A percentile compares a stretch with the other conserved stretches of the same genome.
phyloP scores from a whole-genome alignment of 805 yeast species.

The Candida ortonii region DNA sequence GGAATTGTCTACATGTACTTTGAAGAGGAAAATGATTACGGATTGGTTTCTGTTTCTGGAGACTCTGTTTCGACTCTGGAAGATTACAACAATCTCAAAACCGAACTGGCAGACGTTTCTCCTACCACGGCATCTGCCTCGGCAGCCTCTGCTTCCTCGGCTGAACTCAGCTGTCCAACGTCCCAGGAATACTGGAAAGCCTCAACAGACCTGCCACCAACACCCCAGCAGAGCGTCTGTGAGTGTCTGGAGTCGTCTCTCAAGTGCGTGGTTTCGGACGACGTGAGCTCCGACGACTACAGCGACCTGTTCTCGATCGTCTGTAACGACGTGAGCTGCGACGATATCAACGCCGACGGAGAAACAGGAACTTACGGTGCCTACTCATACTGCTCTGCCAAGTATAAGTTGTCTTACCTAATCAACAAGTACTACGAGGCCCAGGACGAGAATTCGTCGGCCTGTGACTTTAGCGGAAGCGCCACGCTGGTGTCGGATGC shows the following conservation, averaged over 20 bases:
- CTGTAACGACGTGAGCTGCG: constrained; percentile 60
- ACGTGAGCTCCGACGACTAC: constrained; percentile 53
- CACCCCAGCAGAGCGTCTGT: constrained; percentile 67
- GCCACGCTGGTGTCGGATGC: constrained; percentile 51
- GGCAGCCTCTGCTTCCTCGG: constrained; percentile 36
- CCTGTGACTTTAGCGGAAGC: constrained; percentile 71
- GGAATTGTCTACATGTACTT: constrained; percentile 92
- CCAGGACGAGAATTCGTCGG: constrained; percentile 43
- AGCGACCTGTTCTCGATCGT: constrained; percentile 55
- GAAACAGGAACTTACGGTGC: constrained; percentile 66
- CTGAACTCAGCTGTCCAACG: constrained; percentile 46
- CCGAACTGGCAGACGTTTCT: constrained; percentile 49
- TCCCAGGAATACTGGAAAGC: constrained; percentile 63
- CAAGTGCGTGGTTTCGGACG: constrained; percentile 55
- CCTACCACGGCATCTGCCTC: constrained; percentile 46
- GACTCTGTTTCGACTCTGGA: constrained; percentile 51
- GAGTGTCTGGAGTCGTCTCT: constrained; percentile 55
- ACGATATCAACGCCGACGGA: constrained; percentile 60
- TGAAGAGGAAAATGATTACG: constrained; percentile 79
- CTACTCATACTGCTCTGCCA: constrained; percentile 68
- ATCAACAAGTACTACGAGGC: constrained; percentile 60
- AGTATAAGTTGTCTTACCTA: constrained; percentile 65
- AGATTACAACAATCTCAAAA: constrained; percentile 57
- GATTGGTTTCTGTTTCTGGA: constrained; percentile 57
- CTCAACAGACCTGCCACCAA: constrained; percentile 66